Base-by-base conservation (phyloP, 305 asterid genomes). In the Fraxinus latifolia region DNA sequence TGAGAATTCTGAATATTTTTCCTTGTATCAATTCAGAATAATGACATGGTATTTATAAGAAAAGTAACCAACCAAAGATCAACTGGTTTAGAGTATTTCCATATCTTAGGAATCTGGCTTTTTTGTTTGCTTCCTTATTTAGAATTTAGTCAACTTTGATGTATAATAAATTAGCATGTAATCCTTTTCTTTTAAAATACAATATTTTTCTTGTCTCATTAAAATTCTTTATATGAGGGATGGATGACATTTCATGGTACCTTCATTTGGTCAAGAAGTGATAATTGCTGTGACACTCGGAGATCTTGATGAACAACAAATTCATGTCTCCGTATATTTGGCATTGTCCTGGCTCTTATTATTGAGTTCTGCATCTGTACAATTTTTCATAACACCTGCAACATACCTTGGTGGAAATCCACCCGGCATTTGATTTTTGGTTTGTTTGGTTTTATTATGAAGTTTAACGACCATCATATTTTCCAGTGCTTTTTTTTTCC, bases 11-110 rank as follows among this genome's bases (percentile, higher is more conserved):
- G 76, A 71, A 32, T 71, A 71, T 32, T 31, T 15, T n/a, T 71
- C 36, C 14, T 71, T 71, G 76, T n/a, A 71, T 15, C 32, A 36
- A 31, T 32, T 71, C 47, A 14, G 37, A 29, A 68, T 34, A 68
- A 68, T 71, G 76, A 71, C 76, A 31, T 71, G 27, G 76, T 71
- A 71, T 71, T 31, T 71, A 71, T 71, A 71, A 36, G 76, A n/a
- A 71, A 70, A 32, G 25, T 71, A 71, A 71, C 44, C 76, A 33
- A 33, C 44, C 76, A 71, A n/a, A 44, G 44, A 29, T 27, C 39
- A 29, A 29, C 74, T 68, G 39, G 39, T 68, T 34, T 29, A 31
- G 74, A 68, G 74, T 68, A 68, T 68, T 68, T 68, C 39, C 39
- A 68, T 67, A 14, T 8, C 74, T 67, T 4, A 27, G 74, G 74